Base-by-base conservation (phyloP, 2,329 filamentous ascomycete genomes). In the Diaporthe nobilis region DNA sequence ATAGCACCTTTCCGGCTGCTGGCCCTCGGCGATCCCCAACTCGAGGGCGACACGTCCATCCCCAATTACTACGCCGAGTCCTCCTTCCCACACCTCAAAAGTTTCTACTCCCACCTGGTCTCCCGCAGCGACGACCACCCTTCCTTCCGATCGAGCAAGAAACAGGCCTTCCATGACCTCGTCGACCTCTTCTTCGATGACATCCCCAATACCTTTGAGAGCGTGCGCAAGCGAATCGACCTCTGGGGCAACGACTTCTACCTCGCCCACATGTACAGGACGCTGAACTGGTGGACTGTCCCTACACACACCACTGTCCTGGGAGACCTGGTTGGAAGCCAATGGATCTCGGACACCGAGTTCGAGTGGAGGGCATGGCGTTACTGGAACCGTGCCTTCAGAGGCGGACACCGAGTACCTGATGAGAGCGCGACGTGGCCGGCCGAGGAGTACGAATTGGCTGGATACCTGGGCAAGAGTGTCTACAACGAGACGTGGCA, bases 191-290 rank as follows among this genome's bases (percentile, higher is more conserved):
- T 88, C 78, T 87, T 91, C 76, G 89, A 93, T 75, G 95, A 98
- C 82, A 85, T 95, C 2, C 92, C 92, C 9, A 89, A 91, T 78
- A 88, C 92, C 25, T 79, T 96, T 68, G 88, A 92, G 79, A 92
- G 92, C 1, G 86, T 89, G 70, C 90, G 94, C 78, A 99, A 99
- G 86, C 90, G 91, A 25, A 84, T 99, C 79, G 97, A 99, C 84
- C 90, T 98, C 2, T 91, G 95, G 81, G 97, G 97, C 5, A 99
- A 99, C 84, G 97, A 99, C 85, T 94, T 92, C 81, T 99, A 98
- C 84, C 90, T 99, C 44, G 95, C 94, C 28, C 97, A 99, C 83
- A 95, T 98, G 75, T 98, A 97, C 84, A 91, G 95, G 22, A 94
- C 92, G 0, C 85, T 98, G 68, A 89, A 91, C 79, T 98, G 95